Evolutionary conservation across 352 stramenopile species (phyloP), one percentile per base, ranked within the genome.

Genomic region (Phytophthora pluvialis): DNA sequence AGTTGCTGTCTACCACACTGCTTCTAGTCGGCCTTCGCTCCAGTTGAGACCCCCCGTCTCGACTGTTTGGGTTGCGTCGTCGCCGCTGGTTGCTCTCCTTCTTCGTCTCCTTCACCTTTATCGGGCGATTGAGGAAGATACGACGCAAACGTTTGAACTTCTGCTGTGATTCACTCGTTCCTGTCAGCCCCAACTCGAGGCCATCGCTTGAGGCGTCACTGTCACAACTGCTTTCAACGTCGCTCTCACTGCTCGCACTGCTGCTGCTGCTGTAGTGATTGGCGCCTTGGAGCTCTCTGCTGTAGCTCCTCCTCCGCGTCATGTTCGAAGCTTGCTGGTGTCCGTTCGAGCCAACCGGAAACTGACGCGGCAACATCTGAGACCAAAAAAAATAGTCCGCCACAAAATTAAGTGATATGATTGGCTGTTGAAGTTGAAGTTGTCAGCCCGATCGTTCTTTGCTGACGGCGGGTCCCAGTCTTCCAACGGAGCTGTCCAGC

Each of bases 91-190:
- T 42, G 29, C n/a, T 47, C 28, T 55, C 31, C 5, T 44, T 54
- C n/a, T 52, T 28, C 21, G 1, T 21, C 49, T 60, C 68, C 47
- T 60, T 74, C 0, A 2, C 7, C 5, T 67, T 70, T 0, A 13
- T 39, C 9, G 78, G 79, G n/a, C 74, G 75, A 42, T 77, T 91
- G 29, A 91, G 66, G 58, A 90, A 91, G 52, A 91, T 91, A 46
- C 82, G 82, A 10, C 82, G 75, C 36, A 91, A 64, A 5, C 82
- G 74, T 31, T 77, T 63, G 40, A 91, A 74, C 31, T 88, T 88
- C 16, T 64, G 60, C 13, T 79, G 71, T 18, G 65, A 54, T 4
- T 70, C 61, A 13, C 59, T 81, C 45, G 72, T 82, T 40, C 78
- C 59, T 13, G 64, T 40, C 28, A 74, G 51, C 12, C 71, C 44